Base-by-base conservation (phyloP, 2,329 filamentous ascomycete species). In the Kalmusia sp. region DNA sequence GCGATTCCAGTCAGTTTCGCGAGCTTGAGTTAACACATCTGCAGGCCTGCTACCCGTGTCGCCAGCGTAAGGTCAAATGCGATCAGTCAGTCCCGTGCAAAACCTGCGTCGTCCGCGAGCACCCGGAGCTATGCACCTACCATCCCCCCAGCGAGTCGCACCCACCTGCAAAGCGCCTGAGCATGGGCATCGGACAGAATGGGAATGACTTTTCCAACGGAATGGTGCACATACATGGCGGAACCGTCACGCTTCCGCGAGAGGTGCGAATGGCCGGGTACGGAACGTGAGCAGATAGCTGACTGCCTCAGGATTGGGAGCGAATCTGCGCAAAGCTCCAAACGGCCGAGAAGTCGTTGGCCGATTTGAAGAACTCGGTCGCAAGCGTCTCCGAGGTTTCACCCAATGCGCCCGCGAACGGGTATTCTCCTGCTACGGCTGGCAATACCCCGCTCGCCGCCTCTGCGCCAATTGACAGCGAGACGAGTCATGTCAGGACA, bases 51-150 rank as follows among this genome's bases (percentile, higher is more conserved):
- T 81, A 81, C 65, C 79, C 79, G 49, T 82, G 79, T 64, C 71
- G 79, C 37, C 78, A 76, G 60, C 69, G 74, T 50, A 77, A 77
- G 56, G 74, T 77, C 43, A 80, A 78, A 64, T 81, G 79, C 69
- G 79, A 81, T 61, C 78, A 73, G 55, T 67, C 68, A 17, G 74
- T 77, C 25, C 79, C 79, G 9, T 82, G 79, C 63, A 79, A 79
- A 58, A 81, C 78, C 48, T 82, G 79, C 63, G 73, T 80, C 51
- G 79, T 79, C 55, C 69, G 79, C 57, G 79, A 81, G 55, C 79
- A 81, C 51, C 78, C 79, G n/a, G 79, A 81, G 58, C 68, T 81
- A 38, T 81, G 79, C 64, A 76, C 72, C 45, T 76, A 76, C 58
- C 73, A 75, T 54, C 73, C 73, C 5, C 73, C 73, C 11, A 71